phyloP scores from a whole-genome alignment of 106 monocot genomes.

The Amphibolis antarctica region DNA sequence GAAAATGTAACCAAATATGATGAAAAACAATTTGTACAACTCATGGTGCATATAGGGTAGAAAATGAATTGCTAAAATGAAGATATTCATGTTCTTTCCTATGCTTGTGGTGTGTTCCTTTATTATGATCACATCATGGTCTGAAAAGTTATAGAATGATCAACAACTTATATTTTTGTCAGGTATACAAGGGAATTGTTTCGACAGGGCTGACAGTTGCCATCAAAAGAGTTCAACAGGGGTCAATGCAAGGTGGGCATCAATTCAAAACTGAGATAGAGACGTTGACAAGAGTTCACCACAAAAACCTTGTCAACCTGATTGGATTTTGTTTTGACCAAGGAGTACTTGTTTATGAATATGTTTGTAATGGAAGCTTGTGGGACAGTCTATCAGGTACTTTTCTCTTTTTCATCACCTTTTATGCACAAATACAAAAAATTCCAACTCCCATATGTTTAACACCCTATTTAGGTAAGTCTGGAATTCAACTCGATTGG shows the following conservation, averaged over 20 bases:
- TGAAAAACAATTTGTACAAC: too few species aligned
- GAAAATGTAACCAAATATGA: too few species aligned
- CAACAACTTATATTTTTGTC: too few species aligned
- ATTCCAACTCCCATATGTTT: neutral
- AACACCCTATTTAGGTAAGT: slow-evolving; percentile 27
- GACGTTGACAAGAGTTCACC: slow-evolving; percentile 36
- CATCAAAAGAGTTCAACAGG: slow-evolving; percentile 47
- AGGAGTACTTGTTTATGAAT: slow-evolving; percentile 56
- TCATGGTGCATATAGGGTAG: too few species aligned
- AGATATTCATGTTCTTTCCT: too few species aligned
- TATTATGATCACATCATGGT: too few species aligned
- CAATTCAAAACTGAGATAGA: slow-evolving; percentile 72
- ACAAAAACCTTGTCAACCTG: slow-evolving; percentile 24
- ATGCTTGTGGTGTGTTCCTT: too few species aligned
- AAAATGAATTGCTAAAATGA: too few species aligned
- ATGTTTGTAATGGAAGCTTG: slow-evolving; percentile 48
- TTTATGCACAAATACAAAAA: neutral
- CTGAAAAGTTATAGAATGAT: too few species aligned
- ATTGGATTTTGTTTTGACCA: slow-evolving; percentile 62
- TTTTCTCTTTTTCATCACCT: neutral
- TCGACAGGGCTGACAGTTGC: slow-evolving; percentile 37
- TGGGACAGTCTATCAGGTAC: slow-evolving; percentile 52
- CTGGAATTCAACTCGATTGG: slow-evolving; percentile 61
- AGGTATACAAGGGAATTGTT: slow-evolving; percentile 63
- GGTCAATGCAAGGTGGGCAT: slow-evolving; percentile 40